Conservation (phyloP, 306 rosid species). For the Trifolium repens region DNA sequence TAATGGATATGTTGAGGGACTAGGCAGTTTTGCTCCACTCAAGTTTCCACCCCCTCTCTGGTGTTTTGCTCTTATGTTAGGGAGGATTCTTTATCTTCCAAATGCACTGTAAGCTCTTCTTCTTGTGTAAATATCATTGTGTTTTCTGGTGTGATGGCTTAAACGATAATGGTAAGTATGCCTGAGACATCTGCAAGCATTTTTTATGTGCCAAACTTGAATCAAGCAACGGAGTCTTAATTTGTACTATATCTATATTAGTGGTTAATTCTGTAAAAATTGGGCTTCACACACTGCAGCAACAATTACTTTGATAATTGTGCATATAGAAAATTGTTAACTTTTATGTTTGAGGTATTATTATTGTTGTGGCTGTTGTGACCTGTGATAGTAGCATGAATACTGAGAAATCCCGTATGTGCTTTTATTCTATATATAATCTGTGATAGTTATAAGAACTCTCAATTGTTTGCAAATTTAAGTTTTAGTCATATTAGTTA, state of each 20-base stretch:
- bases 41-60: neutral
- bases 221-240: neutral
- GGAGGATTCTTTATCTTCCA: conserved; percentile 33
- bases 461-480: neutral
- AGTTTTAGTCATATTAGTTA: conserved; percentile 19
- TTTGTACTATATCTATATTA: neutral
- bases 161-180: conserved; percentile 21
- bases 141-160: neutral
- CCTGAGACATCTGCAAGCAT: neutral
- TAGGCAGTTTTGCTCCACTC: conserved; percentile 28
- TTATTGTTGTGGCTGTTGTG: conserved; percentile 5
- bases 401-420: neutral
- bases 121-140: no score
- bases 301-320: conserved; percentile 8
- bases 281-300: neutral
- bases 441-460: conserved; percentile 11
- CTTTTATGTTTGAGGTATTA: conserved; percentile 3
- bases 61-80: conserved; percentile 32
- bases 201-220: neutral
- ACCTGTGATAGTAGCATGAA: conserved; percentile 19
- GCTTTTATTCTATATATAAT: conserved; percentile 23
- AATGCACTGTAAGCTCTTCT: conserved; percentile 31
- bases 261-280: conserved; percentile 4
- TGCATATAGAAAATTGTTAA: neutral
- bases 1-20: conserved; percentile 20